These are phyloP conservation scores for Aegilops tauschii DNA, from an alignment of 176 grass and related monocot genomes.

Conservation along the genomic window DNA sequence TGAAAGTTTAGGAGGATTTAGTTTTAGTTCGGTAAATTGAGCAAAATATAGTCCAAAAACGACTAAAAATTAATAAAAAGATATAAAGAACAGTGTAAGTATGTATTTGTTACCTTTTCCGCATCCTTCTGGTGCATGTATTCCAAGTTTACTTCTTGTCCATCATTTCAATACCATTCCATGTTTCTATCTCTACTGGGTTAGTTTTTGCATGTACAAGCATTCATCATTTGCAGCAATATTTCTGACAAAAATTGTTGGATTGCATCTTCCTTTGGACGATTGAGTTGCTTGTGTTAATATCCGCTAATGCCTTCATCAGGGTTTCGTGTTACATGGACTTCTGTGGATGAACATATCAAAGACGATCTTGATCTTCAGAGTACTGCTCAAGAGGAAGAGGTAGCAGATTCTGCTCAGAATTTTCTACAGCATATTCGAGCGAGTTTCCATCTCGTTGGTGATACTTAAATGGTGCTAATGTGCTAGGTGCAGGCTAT, in stretches of 20 bases:
- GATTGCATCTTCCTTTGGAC: not conserved
- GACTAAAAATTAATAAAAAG: not conserved
- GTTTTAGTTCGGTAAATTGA: not conserved
- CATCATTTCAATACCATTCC: not conserved
- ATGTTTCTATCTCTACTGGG: not conserved
- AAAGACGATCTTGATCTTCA: slow-evolving; percentile 53
- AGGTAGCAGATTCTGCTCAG: slow-evolving; percentile 27
- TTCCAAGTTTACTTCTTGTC: too few relatives aligned
- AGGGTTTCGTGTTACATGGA: slow-evolving; percentile 52
- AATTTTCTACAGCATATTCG: not conserved
- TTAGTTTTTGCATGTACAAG: not conserved
- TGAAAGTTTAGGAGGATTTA: not conserved
- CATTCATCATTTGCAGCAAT: not conserved
- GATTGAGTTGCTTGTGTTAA: not conserved
- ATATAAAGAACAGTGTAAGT: not conserved
- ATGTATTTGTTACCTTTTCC: not conserved
- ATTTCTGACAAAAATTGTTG: not conserved
- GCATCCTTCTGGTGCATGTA: not conserved
- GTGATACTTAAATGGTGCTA: not conserved
- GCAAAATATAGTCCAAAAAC: not conserved
- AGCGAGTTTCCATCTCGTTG: not conserved
- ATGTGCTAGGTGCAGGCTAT: slow-evolving; percentile 26
- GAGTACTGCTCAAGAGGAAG: slow-evolving; percentile 41
- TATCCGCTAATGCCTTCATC: not conserved
- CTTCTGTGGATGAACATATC: slow-evolving; percentile 36